Evolutionary conservation across 2,329 filamentous ascomycete species (phyloP).

Genomic region (Blastomyces gilchristii): DNA sequence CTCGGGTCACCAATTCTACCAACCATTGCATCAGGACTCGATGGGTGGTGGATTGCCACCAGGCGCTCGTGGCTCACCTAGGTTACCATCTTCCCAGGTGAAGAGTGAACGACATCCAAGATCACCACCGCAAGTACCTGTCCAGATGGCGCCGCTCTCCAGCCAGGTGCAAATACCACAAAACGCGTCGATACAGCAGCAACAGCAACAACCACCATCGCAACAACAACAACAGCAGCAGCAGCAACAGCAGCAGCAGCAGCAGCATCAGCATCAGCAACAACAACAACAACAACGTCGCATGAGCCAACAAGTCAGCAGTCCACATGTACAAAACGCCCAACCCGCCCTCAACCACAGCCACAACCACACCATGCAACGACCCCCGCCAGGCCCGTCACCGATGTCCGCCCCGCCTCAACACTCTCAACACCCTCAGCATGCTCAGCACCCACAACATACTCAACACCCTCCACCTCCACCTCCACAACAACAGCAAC

Average conservation of each 20-base stretch:
- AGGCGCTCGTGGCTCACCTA: conserved; percentile 57
- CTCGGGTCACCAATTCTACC: conserved; percentile 61
- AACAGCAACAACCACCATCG: conserved; percentile 32
- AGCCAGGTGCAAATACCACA: conserved; percentile 22
- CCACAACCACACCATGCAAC: conserved; percentile 54
- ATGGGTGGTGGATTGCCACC: conserved; percentile 51
- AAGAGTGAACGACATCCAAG: conserved; percentile 67
- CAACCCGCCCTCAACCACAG: conserved; percentile 66
- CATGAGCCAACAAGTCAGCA: conserved; percentile 64
- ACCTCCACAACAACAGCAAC: conserved; percentile 53
- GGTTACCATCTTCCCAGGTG: conserved; percentile 57
- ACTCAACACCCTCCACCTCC: conserved; percentile 29
- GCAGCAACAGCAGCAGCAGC: conserved; percentile 11
- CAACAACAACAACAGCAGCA: conserved; percentile 25
- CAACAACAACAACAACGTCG: conserved; percentile 42
- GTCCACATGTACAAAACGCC: conserved; percentile 61
- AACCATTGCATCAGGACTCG: conserved; percentile 59
- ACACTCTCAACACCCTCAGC: conserved; percentile 43
- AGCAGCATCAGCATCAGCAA: conserved; percentile 27
- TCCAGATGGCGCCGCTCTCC: conserved; percentile 43
- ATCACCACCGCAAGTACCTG: conserved; percentile 63
- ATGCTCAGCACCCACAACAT: conserved; percentile 37
- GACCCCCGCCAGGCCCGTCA: conserved; percentile 43
- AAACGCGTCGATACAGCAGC: conserved; percentile 22
- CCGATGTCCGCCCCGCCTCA: conserved; percentile 38